Conservation (phyloP, 2,329 filamentous ascomycete genomes). For the Phyllosticta ampelicida region DNA sequence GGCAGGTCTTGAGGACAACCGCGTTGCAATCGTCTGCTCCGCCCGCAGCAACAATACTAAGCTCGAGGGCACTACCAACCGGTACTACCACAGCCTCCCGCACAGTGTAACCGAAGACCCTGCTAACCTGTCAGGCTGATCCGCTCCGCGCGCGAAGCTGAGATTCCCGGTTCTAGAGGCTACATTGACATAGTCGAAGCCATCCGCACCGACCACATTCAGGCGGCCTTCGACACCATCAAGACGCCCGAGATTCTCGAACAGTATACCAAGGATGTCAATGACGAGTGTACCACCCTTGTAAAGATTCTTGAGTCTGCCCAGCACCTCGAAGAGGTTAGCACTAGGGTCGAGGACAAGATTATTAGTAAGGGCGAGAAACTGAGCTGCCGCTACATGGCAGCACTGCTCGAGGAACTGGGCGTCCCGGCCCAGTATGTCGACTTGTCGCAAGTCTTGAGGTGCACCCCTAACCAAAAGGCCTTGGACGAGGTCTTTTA, state of each 20-base stretch:
- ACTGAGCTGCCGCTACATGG: conserved; percentile 85
- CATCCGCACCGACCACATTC: conserved; percentile 72
- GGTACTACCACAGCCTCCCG: conserved; percentile 46
- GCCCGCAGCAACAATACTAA: conserved; percentile 92
- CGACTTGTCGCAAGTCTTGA: conserved; percentile 73
- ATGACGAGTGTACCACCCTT: conserved; percentile 69
- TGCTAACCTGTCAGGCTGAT: conserved; percentile 26
- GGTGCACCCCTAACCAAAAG: conserved; percentile 41
- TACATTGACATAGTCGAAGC: conserved; percentile 68
- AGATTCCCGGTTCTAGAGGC: conserved; percentile 33
- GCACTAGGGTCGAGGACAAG: conserved; percentile 47
- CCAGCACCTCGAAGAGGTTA: conserved; percentile 44
- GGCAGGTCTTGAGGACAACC: conserved; percentile 49
- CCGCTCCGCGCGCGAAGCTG: conserved; percentile 37
- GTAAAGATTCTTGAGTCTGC: conserved; percentile 60
- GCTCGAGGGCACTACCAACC: conserved; percentile 86
- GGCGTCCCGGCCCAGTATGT: conserved; percentile 81
- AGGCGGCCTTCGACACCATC: conserved; percentile 50
- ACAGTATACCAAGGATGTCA: conserved; percentile 54
- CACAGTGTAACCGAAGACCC: not conserved
- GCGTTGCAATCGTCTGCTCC: conserved; percentile 88
- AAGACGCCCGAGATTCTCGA: conserved; percentile 33
- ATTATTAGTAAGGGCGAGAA: conserved; percentile 95
- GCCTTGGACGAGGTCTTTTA: conserved; percentile 39
- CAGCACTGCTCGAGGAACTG: conserved; percentile 67